phyloP scores from a whole-genome alignment of 2,329 filamentous ascomycete genomes.

The Microsporum canis region DNA sequence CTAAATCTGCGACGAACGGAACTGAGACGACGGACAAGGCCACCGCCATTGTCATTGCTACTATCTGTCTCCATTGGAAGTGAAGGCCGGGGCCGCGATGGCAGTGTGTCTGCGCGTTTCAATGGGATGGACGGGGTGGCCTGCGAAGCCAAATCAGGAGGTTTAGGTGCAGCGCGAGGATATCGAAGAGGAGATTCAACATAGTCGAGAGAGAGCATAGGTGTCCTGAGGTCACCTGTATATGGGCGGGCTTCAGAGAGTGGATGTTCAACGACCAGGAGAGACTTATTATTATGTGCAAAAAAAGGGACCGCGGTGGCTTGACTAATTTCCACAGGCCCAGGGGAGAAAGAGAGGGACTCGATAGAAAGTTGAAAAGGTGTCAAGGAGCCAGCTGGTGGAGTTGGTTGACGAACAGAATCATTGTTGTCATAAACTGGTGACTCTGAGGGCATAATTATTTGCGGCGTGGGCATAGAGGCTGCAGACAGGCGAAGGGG shows the following conservation, averaged over 20 bases:
- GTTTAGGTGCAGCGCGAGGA: constrained; percentile 46
- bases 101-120: constrained; percentile 32
- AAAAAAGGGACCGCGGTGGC: constrained; percentile 51
- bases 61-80: constrained; percentile 15
- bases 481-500: not conserved
- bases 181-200: constrained; percentile 50
- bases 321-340: constrained; percentile 47
- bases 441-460: not conserved
- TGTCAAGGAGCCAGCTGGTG: constrained; percentile 3
- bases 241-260: constrained; percentile 21
- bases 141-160: constrained; percentile 39
- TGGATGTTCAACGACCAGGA: constrained; percentile 48
- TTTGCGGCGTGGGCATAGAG: not conserved
- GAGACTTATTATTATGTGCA: constrained; percentile 52
- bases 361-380: constrained; percentile 34
- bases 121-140: constrained; percentile 45
- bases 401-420: not conserved
- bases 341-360: constrained; percentile 41
- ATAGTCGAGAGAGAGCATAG: constrained; percentile 11
- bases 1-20: constrained; percentile 30
- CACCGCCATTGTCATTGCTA: constrained; percentile 10
- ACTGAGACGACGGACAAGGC: constrained; percentile 23
- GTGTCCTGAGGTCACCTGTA: constrained; percentile 7
- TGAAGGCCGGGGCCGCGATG: constrained; percentile 17
- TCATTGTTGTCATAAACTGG: not conserved